A percentile compares a stretch with the other conserved stretches of the same genome.
Conservation (phyloP, 441 rosid genomes). For the Pelargonium cotyledonis region DNA sequence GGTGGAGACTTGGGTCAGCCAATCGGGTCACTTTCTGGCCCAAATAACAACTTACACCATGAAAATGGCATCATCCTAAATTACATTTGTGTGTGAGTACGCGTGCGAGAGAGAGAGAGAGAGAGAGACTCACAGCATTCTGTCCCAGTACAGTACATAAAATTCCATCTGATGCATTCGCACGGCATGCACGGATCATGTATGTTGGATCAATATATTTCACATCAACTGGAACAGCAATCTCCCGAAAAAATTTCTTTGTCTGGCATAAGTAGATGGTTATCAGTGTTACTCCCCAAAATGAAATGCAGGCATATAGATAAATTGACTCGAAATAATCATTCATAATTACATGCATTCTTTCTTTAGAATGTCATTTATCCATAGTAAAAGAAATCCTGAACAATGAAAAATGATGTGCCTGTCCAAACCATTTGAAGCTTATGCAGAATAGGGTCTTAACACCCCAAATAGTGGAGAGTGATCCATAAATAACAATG, state of each 20-base stretch:
- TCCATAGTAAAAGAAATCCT: too few species aligned
- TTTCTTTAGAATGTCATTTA: too few species aligned
- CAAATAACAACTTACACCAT: too few species aligned
- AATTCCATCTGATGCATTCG: slow-evolving; percentile 7
- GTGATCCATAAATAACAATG: too few species aligned
- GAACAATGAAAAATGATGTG: too few species aligned
- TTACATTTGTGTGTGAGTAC: background rate
- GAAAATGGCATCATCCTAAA: too few species aligned
- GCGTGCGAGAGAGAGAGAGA: background rate
- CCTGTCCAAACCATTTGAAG: too few species aligned
- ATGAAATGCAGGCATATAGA: too few species aligned
- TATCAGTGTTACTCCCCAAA: slow-evolving; percentile 5
- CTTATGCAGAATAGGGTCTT: too few species aligned
- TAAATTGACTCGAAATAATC: too few species aligned
- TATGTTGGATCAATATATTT: slow-evolving; percentile 98
- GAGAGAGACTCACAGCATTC: slow-evolving; percentile 67
- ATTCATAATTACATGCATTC: too few species aligned
- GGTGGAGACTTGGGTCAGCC: background rate
- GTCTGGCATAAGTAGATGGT: slow-evolving; percentile 35
- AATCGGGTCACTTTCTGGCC: background rate
- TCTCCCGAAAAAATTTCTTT: slow-evolving; percentile 67
- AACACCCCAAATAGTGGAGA: too few species aligned
- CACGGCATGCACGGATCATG: slow-evolving; percentile 50
- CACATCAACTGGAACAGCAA: slow-evolving; percentile 63
- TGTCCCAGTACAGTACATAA: slow-evolving; percentile 93